A percentile compares a stretch with the other conserved stretches of the same genome.
Evolutionary conservation across 2,329 filamentous ascomycete species (phyloP).

Genomic region (Fusarium lyarnte): DNA sequence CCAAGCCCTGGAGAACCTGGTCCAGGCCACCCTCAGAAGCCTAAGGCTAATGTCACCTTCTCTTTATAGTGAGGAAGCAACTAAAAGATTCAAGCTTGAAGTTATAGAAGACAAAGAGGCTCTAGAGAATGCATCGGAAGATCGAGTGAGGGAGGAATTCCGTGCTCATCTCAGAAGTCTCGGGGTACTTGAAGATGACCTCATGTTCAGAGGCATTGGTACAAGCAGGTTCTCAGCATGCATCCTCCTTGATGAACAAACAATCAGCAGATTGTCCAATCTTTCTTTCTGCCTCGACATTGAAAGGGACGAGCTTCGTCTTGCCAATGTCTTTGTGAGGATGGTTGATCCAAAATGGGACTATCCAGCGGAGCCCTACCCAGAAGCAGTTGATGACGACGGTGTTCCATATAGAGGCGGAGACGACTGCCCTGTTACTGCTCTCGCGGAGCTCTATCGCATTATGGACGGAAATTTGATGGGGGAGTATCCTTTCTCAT

Average conservation of each 20-base stretch:
- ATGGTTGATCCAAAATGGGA: slow-evolving; percentile 23
- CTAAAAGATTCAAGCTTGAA: slow-evolving; percentile 22
- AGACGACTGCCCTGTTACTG: neutral
- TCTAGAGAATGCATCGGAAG: slow-evolving; percentile 21
- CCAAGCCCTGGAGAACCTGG: neutral
- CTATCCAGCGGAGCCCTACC: slow-evolving; percentile 11
- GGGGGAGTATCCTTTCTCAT: slow-evolving; percentile 14
- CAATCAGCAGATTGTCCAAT: neutral
- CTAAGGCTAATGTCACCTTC: neutral
- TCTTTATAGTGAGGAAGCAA: slow-evolving; percentile 20
- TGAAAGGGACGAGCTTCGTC: neutral
- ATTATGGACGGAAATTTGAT: slow-evolving; percentile 19
- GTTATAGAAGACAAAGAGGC: slow-evolving; percentile 9
- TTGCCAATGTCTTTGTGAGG: neutral
- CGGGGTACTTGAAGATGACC: slow-evolving; percentile 9
- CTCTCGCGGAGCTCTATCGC: slow-evolving; percentile 9
- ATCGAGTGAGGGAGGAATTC: slow-evolving; percentile 28
- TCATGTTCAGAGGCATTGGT: slow-evolving; percentile 17
- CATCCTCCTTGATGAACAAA: slow-evolving; percentile 4
- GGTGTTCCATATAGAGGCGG: slow-evolving; percentile 2
- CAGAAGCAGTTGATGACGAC: neutral
- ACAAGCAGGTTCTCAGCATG: slow-evolving; percentile 9
- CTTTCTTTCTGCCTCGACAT: neutral
- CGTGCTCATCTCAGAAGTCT: slow-evolving; percentile 13
- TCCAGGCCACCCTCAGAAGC: neutral